Conservation (phyloP, 495 filamentous ascomycete genomes). For the Aspergillus sclerotioniger region DNA sequence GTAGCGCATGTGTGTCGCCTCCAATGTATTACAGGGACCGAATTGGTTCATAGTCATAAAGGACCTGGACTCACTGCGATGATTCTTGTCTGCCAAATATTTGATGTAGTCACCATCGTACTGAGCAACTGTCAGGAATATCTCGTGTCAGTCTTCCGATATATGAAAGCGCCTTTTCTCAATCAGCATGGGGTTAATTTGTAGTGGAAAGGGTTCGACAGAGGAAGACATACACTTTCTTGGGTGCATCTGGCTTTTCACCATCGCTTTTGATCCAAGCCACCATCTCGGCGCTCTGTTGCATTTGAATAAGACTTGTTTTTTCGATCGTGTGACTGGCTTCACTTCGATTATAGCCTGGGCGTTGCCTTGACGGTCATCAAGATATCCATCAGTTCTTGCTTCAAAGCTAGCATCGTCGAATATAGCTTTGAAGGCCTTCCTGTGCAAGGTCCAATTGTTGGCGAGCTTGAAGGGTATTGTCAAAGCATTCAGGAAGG, state of each 20-base stretch:
- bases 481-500: constrained; percentile 11
- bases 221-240: constrained; percentile 1
- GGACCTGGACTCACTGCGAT: background rate
- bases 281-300: constrained; percentile 17
- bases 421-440: constrained; percentile 7
- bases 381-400: constrained; percentile 11
- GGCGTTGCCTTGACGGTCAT: background rate
- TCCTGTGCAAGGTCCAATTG: constrained; percentile 8
- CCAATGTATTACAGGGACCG: constrained; percentile 8
- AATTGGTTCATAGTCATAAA: constrained; percentile 12
- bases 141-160: constrained; percentile 16
- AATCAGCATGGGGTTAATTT: background rate
- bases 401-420: constrained; percentile 5
- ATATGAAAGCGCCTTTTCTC: constrained; percentile 11
- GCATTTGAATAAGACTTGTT: constrained; percentile 7
- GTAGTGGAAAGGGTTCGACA: background rate
- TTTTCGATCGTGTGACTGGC: background rate
- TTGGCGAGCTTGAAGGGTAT: background rate
- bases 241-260: background rate
- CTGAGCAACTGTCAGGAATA: constrained; percentile 16
- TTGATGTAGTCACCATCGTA: constrained; percentile 8
- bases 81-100: constrained; percentile 6
- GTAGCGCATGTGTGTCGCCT: background rate
- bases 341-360: constrained; percentile 10
- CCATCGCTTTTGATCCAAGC: constrained; percentile 14